Evolutionary conservation across 441 rosid species (phyloP), one percentile per base, ranked within the genome.

Genomic region (Mallotus repandus): DNA sequence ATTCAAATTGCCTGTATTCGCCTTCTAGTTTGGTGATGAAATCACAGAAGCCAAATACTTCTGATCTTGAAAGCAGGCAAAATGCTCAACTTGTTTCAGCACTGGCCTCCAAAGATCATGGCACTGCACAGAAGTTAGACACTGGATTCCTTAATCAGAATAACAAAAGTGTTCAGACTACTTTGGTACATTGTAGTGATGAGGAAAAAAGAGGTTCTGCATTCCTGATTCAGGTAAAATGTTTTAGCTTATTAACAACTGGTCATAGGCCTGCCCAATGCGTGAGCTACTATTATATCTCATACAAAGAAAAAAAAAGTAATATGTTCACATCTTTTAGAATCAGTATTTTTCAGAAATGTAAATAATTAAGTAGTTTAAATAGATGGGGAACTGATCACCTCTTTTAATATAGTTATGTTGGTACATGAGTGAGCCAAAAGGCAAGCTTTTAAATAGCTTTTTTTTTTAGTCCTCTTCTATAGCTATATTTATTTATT

Each of bases 131-230:
- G 56, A 52, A 65, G 59, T 75, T 19, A 16, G 76, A 79, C 13
- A 56, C 74, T 32, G 75, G 74, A 54, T 61, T 61, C 65, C 59
- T 64, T 16, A 21, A 57, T 62, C 63, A 72, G 57, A 78, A 82
- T 78, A 77, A 72, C 38, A 68, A 75, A 76, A 69, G 69, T 75
- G 73, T 70, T 69, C 81, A 67, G 53, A 60, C 71, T 49, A 81
- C 73, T 66, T 58, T 74, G 72, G 80, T 68, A 71, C 73, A 85
- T 74, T 63, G 81, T 49, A 80, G 77, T 62, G 82, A 84, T 55
- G 84, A 86, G 76, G 96, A 90, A 84, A 82, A 86, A 53, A 88
- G 76, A 76, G 98, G 97, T 74, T 83, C 97, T 70, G 84, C 81
- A 61, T 96, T 90, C 86, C 85, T 96, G 70, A 77, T 74, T 75